A percentile compares a stretch with the other conserved stretches of the same genome.
phyloP scores from a whole-genome alignment of 768 basidiomycete genomes.

The Aureoboletus auriporus region DNA sequence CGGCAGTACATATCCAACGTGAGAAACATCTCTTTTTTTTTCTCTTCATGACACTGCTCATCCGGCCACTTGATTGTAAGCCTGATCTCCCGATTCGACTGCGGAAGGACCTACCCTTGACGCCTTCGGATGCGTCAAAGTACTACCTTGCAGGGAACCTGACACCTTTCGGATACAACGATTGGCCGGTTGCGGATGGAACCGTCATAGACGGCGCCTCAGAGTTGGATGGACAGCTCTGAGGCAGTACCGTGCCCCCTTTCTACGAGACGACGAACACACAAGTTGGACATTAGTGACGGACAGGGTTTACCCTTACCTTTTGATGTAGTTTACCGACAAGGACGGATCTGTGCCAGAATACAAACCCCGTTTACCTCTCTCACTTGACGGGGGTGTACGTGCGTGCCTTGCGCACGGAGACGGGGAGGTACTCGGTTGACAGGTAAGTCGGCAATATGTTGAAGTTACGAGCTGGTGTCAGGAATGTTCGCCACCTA shows the following conservation, averaged over 20 bases:
- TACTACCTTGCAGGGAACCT: slow-evolving; percentile 25
- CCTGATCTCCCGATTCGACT: slow-evolving; percentile 29
- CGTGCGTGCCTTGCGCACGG: too few species aligned
- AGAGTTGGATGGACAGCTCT: not conserved
- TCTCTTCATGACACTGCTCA: not conserved
- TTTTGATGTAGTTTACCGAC: too few species aligned
- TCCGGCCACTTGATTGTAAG: slow-evolving; percentile 5
- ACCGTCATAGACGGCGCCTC: not conserved
- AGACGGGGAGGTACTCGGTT: too few species aligned
- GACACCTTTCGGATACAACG: slow-evolving; percentile 25
- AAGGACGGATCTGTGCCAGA: too few species aligned
- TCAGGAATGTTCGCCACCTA: too few species aligned
- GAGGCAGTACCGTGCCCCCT: not conserved
- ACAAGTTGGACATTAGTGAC: too few species aligned
- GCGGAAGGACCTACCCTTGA: slow-evolving; percentile 14
- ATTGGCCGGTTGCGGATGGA: slow-evolving; percentile 20
- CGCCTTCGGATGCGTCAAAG: slow-evolving; percentile 13
- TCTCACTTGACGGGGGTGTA: too few species aligned
- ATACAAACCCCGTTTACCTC: too few species aligned
- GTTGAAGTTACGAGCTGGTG: too few species aligned
- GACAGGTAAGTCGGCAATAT: too few species aligned
- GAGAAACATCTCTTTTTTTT: not conserved
- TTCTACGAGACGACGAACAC: not conserved
- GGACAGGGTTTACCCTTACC: too few species aligned
- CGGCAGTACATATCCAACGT: slow-evolving; percentile 5